These are phyloP conservation scores for Cyanidiococcus yangmingshanensis DNA, from an alignment of 23 red algal species.

Conservation along the genomic window DNA sequence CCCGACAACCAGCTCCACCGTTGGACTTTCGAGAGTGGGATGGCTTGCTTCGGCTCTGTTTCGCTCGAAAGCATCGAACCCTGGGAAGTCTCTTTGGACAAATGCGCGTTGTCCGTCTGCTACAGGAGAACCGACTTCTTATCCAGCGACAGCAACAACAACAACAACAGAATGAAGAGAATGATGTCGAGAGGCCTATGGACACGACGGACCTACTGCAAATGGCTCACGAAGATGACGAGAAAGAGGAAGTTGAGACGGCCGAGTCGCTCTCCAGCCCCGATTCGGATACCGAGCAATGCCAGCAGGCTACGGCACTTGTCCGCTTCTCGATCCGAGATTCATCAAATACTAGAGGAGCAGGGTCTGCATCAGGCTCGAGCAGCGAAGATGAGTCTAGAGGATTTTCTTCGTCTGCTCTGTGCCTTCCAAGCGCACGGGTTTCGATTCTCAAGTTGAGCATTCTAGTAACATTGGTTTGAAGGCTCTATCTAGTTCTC, in stretches of 20 bases:
- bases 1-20: conserved; percentile 51
- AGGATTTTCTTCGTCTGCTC: conserved; percentile 4
- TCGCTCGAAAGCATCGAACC: conserved; percentile 82
- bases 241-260: too few species aligned
- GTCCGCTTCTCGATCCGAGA: not conserved
- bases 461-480: too few species aligned
- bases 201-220: too few species aligned
- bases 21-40: conserved; percentile 82
- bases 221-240: too few species aligned
- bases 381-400: conserved; percentile 6
- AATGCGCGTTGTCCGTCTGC: conserved; percentile 35
- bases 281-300: not conserved
- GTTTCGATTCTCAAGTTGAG: not conserved
- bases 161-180: not conserved
- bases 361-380: not conserved
- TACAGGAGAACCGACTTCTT: conserved; percentile 21
- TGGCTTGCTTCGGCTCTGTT: conserved; percentile 72
- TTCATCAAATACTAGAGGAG: not conserved
- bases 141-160: too few species aligned
- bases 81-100: conserved; percentile 67
- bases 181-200: too few species aligned
- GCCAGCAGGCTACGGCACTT: not conserved
- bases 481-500: too few species aligned
- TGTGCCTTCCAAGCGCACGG: not conserved
- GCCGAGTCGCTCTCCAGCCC: too few species aligned